A percentile compares a stretch with the other conserved stretches of the same genome.
These are phyloP conservation scores for Golubevia sp. DNA, from an alignment of 1,284 basidiomycete species.

Conservation along the genomic window DNA sequence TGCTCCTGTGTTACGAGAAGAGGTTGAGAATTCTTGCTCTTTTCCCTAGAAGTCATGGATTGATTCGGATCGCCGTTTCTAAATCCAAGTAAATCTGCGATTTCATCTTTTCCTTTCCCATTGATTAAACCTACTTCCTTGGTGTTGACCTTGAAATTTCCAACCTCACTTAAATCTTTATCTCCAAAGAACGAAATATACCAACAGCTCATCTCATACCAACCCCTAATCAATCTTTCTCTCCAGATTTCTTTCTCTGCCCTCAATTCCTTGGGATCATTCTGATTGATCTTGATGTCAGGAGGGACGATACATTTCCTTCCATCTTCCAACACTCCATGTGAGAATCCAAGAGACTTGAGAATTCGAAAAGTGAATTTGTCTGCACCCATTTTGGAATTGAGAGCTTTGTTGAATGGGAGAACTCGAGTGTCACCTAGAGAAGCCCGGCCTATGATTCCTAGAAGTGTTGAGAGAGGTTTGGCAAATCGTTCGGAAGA, in stretches of 20 bases:
- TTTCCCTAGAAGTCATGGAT: no score
- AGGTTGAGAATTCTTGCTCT: no score
- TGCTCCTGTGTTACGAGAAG: no score
- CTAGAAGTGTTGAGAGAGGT: no score
- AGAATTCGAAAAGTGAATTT: background rate
- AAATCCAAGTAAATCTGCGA: no score
- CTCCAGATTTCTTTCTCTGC: background rate
- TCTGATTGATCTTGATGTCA: background rate
- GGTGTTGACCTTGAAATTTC: no score
- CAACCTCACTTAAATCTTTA: no score
- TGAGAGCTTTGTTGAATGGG: background rate
- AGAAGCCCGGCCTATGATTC: background rate
- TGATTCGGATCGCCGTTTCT: no score
- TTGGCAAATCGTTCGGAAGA: no score
- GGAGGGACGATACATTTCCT: background rate
- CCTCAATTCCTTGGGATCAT: background rate
- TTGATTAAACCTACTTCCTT: no score
- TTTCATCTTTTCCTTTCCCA: no score
- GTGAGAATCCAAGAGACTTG: background rate
- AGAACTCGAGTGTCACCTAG: background rate
- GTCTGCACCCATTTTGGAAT: background rate
- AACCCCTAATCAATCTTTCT: background rate
- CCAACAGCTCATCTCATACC: background rate
- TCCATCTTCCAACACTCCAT: background rate
- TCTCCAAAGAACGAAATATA: no score